Conservation (phyloP, 1,284 basidiomycete genomes). For the Butyriboletus regius region DNA sequence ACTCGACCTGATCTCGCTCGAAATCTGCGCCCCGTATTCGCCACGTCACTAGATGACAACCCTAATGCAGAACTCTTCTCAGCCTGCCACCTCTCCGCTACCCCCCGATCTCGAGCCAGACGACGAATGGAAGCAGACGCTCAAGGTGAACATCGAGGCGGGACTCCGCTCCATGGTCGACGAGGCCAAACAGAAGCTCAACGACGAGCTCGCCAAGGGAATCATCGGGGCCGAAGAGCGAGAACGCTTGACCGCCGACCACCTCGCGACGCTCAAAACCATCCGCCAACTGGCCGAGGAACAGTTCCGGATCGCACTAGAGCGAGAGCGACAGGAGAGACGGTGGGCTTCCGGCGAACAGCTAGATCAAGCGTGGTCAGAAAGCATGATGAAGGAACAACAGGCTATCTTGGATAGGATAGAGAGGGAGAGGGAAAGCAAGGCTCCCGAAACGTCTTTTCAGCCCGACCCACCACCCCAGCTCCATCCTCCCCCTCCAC, state of each 20-base stretch:
- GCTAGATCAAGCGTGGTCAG: slow-evolving; percentile 33
- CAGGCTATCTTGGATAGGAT: slow-evolving; percentile 39
- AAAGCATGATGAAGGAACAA: slow-evolving; percentile 37
- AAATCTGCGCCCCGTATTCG: slow-evolving; percentile 6
- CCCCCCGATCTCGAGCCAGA: slow-evolving; percentile 45
- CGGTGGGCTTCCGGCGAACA: slow-evolving; percentile 36
- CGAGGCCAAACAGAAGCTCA: slow-evolving; percentile 41
- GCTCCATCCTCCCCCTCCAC: rapidly evolving
- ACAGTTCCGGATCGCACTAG: slow-evolving; percentile 37
- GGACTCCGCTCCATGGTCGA: slow-evolving; percentile 41
- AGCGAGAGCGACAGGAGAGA: slow-evolving; percentile 39
- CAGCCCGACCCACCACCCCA: slow-evolving; percentile 5
- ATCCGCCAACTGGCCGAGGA: slow-evolving; percentile 38
- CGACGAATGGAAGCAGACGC: slow-evolving; percentile 44
- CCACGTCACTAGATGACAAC: slow-evolving; percentile 32
- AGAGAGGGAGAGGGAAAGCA: slow-evolving; percentile 25
- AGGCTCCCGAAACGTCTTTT: slow-evolving; percentile 1
- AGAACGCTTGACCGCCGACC: slow-evolving; percentile 34
- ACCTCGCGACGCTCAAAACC: slow-evolving; percentile 35
- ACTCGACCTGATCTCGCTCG: slow-evolving; percentile 4
- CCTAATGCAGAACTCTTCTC: slow-evolving; percentile 18
- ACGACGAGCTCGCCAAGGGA: slow-evolving; percentile 34
- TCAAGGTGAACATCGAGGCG: slow-evolving; percentile 41
- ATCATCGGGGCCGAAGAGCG: slow-evolving; percentile 27
- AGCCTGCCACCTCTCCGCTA: slow-evolving; percentile 17